Evolutionary conservation across 106 monocot species (phyloP), one percentile per base, ranked within the genome.

Genomic region (Allium cepa): DNA sequence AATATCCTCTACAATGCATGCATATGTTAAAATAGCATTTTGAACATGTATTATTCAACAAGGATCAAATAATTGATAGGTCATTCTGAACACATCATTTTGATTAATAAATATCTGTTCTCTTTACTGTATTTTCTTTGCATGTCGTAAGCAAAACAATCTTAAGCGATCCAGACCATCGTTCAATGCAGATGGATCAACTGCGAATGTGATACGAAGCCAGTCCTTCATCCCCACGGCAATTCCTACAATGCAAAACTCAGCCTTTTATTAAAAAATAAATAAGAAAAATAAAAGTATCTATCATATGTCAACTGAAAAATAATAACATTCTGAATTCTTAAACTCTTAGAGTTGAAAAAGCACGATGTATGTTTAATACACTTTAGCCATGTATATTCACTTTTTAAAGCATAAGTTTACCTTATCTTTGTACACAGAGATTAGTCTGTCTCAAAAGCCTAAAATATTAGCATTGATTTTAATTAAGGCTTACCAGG

Each of bases 121-220:
- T 36, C 36, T 36, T 36, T 36, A 36, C 36, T 36, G 36, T 36
- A 36, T 36, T 36, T 36, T 36, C 36, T 36, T 36, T 36, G n/a
- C 57, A 62, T 87, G 83, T 69, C 77, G 77, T 26, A 28, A 0
- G 77, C 87, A 87, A 78, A 87, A 87, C 8, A 60, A 67, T 48
- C 83, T 78, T 4, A 83, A 68, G 10, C 57, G 57, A 58, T 9
- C 8, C 0, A 58, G 57, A 15, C 57, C 57, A 58, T 58, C 57
- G 3, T 2, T 11, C 15, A 58, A 18, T 3, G 57, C 7, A 4
- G 57, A 18, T 58, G 8, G 57, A 16, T 58, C 57, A 58, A 58
- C 57, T 7, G 57, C 57, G 5, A 58, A 58, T 18, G 18, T 58
- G 57, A 58, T 14, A 16, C 57, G 10, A 14, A 58, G 8, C 57